Conservation (phyloP, 352 stramenopile species). For the Pythium phragmiticola region DNA sequence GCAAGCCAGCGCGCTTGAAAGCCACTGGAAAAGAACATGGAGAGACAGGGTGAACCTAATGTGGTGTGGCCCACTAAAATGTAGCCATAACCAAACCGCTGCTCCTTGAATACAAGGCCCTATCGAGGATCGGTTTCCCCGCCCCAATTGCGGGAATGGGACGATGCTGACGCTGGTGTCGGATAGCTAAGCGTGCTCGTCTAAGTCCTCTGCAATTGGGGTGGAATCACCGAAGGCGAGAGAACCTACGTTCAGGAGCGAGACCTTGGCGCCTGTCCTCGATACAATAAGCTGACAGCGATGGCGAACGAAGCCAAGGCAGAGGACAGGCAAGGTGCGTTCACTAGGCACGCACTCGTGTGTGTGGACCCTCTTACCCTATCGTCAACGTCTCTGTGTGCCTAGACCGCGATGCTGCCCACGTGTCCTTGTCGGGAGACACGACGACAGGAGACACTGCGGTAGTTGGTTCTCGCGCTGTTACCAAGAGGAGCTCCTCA, state of each 20-base stretch:
- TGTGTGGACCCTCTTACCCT: background rate
- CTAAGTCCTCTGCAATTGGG: too few relatives aligned
- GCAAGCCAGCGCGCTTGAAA: too few relatives aligned
- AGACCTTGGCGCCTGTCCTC: background rate
- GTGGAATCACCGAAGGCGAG: background rate
- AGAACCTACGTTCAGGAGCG: background rate
- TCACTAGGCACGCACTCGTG: background rate
- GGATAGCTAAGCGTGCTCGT: background rate
- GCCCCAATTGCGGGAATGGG: background rate
- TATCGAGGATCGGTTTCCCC: background rate
- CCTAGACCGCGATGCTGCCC: background rate
- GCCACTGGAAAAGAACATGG: too few relatives aligned
- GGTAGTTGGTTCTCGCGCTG: background rate
- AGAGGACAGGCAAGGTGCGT: background rate
- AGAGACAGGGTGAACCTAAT: background rate
- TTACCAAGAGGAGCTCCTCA: background rate
- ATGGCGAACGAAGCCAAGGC: slow-evolving; percentile 2
- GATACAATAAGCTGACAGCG: background rate
- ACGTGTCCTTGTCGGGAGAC: background rate
- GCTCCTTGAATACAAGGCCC: background rate
- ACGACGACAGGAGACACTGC: background rate
- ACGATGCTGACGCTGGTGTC: slow-evolving; percentile 11
- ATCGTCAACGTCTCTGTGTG: background rate
- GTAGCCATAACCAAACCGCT: slow-evolving; percentile 9
- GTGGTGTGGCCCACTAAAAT: slow-evolving; percentile 19